Evolutionary conservation across 129 eudicot genomes (phyloP), one percentile per base, ranked within the genome.

Genomic region (Chrysanthemum seticuspe): DNA sequence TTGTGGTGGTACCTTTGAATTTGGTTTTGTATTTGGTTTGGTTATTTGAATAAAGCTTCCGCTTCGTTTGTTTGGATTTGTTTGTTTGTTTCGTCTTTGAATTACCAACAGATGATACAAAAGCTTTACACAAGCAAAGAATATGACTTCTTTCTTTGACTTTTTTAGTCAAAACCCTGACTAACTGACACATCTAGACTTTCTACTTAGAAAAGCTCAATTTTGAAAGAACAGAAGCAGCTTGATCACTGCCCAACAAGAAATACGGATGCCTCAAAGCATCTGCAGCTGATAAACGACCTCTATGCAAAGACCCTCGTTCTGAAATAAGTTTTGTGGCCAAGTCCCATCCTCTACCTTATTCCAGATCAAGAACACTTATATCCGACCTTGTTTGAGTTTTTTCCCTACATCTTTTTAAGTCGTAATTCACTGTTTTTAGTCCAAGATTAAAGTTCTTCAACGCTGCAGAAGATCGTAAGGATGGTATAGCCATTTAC

Each of bases 221-320:
- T 66, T 86, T 93, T 1, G 97, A 89, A 73, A 93, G 90, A 84
- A 87, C 98, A 15, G 98, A 88, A 70, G 98, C 98, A 3, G 98
- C 98, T 75, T 90, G 98, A 73, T 93, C 98, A 70, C 90, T 90
- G 61, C 98, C 98, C 78, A 90, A 84, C 80, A 93, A 84, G 82
- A 93, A 93, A 84, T 93, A 93, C 4, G 98, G 98, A 85, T 93
- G 98, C 85, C 98, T 84, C 16, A 93, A 79, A 71, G 98, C 93
- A 79, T 96, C 96, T 11, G 96, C 80, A 67, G 98, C 98, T 2
- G 98, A 93, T 83, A 93, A 81, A 54, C 98, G 87, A 16, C 97
- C 97, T 67, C 91, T 82, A 45, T 84, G 83, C 9, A 87, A 72
- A 27, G 75, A 79, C 10, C 98, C 96, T 72, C 98, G 82, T 88